phyloP scores from a whole-genome alignment of 1,284 basidiomycete species.

The Ganoderma multipileum region DNA sequence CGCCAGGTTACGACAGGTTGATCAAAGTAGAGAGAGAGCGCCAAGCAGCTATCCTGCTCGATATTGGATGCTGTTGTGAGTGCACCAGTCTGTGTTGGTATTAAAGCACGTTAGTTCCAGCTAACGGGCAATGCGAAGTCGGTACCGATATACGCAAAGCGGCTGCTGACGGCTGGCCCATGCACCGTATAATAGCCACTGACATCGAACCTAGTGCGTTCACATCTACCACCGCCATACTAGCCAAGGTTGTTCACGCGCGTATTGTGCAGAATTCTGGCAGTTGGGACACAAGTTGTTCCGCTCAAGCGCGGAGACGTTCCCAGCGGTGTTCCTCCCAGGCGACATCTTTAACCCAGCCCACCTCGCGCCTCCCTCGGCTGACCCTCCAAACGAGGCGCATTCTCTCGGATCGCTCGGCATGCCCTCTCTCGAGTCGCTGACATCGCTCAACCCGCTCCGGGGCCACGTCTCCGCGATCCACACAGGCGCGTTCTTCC shows the following conservation, averaged over 20 bases:
- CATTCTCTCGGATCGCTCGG: neutral
- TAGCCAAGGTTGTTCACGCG: neutral
- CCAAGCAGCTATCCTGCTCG: constrained; percentile 51
- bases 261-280: constrained; percentile 34
- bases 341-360: constrained; percentile 39
- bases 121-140: constrained; percentile 36
- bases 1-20: constrained; percentile 49
- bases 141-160: constrained; percentile 50
- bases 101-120: neutral
- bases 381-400: neutral
- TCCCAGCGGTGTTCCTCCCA: constrained; percentile 44
- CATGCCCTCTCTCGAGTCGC: constrained; percentile 39
- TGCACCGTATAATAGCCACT: constrained; percentile 41
- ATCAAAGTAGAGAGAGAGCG: constrained; percentile 46
- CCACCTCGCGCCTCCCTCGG: constrained; percentile 35
- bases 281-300: constrained; percentile 41
- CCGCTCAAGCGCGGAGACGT: constrained; percentile 43
- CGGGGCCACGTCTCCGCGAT: constrained; percentile 51
- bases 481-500: constrained; percentile 53
- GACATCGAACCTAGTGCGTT: constrained; percentile 41
- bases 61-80: constrained; percentile 56
- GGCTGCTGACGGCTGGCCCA: constrained; percentile 46
- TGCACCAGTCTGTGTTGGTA: neutral
- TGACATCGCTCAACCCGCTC: constrained; percentile 49
- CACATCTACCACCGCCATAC: neutral